phyloP scores from a whole-genome alignment of 371 early-diverging fungal species.

The Mucor piriformis region DNA sequence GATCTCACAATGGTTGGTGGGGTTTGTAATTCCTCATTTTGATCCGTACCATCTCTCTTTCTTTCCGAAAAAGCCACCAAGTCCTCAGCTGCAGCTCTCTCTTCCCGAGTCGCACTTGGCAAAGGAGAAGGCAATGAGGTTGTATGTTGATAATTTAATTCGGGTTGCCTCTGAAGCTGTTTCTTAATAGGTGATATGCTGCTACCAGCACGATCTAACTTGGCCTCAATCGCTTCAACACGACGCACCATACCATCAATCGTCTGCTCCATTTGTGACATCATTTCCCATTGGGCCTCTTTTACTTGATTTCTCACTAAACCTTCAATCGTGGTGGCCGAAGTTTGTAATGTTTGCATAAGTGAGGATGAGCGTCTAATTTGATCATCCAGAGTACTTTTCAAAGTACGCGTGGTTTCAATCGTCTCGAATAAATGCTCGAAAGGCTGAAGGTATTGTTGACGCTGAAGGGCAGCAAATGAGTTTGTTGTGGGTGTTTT shows the following conservation, averaged over 20 bases:
- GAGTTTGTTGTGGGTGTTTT: slow-evolving; percentile 40
- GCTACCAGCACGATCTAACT: background rate
- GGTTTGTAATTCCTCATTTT: slow-evolving; percentile 20
- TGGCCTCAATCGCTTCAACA: background rate
- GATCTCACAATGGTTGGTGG: slow-evolving; percentile 40
- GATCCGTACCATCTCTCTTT: slow-evolving; percentile 5
- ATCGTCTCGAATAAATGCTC: slow-evolving; percentile 66
- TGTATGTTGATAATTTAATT: background rate
- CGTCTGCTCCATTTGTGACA: slow-evolving; percentile 31
- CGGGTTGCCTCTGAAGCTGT: background rate
- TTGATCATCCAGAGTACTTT: slow-evolving; percentile 74
- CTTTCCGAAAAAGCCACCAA: slow-evolving; percentile 24
- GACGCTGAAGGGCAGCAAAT: slow-evolving; percentile 41
- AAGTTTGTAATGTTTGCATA: slow-evolving; percentile 76
- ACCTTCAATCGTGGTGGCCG: slow-evolving; percentile 76
- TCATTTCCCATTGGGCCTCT: slow-evolving; percentile 71
- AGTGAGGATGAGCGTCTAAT: slow-evolving; percentile 74
- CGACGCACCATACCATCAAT: slow-evolving; percentile 9
- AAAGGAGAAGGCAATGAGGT: slow-evolving; percentile 19
- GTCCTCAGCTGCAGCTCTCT: slow-evolving; percentile 25
- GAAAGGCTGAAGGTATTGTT: slow-evolving; percentile 60
- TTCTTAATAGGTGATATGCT: background rate
- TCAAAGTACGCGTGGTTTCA: slow-evolving; percentile 63
- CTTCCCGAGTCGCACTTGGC: slow-evolving; percentile 27
- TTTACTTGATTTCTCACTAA: slow-evolving; percentile 75